These are phyloP conservation scores for Helicostylum pulchrum DNA, from an alignment of 192 early-diverging fungal species.

Conservation along the genomic window DNA sequence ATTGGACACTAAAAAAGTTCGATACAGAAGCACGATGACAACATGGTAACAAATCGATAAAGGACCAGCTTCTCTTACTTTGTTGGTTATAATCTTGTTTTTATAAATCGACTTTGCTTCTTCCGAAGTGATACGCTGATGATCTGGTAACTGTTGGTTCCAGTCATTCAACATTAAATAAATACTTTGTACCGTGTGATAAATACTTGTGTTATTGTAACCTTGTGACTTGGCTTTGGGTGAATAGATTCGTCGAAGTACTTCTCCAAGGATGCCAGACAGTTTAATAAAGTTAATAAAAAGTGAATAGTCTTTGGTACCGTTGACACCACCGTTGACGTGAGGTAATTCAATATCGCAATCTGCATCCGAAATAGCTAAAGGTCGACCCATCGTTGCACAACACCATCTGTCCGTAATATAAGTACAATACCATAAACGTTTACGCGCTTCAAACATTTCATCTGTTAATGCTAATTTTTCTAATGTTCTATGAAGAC, in stretches of 20 bases:
- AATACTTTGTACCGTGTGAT: constrained; percentile 16
- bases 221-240: constrained; percentile 29
- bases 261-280: constrained; percentile 28
- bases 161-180: constrained; percentile 27
- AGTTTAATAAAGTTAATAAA: constrained; percentile 36
- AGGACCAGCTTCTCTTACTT: constrained; percentile 15
- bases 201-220: constrained; percentile 2
- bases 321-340: constrained; percentile 1
- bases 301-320: constrained; percentile 8
- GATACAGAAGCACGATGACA: constrained; percentile 28
- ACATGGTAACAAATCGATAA: constrained; percentile 32
- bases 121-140: constrained; percentile 11
- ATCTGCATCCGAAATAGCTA: constrained; percentile 44
- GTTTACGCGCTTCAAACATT: constrained; percentile 55
- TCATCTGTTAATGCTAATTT: constrained; percentile 39
- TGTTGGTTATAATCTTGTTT: neutral
- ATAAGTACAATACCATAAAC: constrained; percentile 73
- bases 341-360: constrained; percentile 35
- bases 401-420: constrained; percentile 60
- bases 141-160: constrained; percentile 16
- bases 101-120: neutral
- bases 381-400: constrained; percentile 36
- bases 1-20: constrained; percentile 26
- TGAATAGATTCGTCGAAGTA: constrained; percentile 32
- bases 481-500: constrained; percentile 63